Percentiles rank a stretch among this genome's conserved stretches.
These are phyloP conservation scores for Citrus mangshanensis DNA, from an alignment of 345 rosid species.

Conservation along the genomic window DNA sequence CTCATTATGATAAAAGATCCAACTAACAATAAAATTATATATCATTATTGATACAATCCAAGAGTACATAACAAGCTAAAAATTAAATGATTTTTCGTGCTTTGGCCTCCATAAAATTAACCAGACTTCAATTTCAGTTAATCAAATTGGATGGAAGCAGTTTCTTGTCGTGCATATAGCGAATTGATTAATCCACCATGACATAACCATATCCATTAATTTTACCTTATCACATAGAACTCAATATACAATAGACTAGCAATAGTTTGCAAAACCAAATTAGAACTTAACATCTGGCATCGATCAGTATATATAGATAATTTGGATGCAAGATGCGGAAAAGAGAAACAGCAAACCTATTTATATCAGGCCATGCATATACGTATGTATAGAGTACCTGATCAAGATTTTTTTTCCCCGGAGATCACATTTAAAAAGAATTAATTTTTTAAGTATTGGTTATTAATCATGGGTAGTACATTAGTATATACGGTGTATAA, in stretches of 20 bases:
- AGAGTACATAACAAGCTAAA: no score
- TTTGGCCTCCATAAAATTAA: no score
- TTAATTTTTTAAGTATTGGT: no score
- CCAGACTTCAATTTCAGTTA: no score
- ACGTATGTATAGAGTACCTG: background rate
- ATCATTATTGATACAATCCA: no score
- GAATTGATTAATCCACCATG: background rate
- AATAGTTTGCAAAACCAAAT: background rate
- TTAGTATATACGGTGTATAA: background rate
- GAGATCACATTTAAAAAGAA: background rate
- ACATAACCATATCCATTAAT: background rate
- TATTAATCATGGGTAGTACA: no score
- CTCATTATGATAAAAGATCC: no score
- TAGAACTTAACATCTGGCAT: background rate
- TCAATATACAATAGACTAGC: background rate
- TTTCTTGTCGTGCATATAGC: no score
- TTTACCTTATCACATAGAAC: background rate
- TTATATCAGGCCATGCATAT: no score
- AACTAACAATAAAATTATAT: no score
- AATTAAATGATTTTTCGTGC: no score
- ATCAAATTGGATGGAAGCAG: no score
- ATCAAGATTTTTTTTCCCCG: background rate
- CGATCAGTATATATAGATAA: background rate
- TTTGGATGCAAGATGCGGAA: background rate
- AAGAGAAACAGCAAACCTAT: background rate